A percentile compares a stretch with the other conserved stretches of the same genome.
Evolutionary conservation across 2,329 filamentous ascomycete species (phyloP).

Genomic region (Calonectria montana): DNA sequence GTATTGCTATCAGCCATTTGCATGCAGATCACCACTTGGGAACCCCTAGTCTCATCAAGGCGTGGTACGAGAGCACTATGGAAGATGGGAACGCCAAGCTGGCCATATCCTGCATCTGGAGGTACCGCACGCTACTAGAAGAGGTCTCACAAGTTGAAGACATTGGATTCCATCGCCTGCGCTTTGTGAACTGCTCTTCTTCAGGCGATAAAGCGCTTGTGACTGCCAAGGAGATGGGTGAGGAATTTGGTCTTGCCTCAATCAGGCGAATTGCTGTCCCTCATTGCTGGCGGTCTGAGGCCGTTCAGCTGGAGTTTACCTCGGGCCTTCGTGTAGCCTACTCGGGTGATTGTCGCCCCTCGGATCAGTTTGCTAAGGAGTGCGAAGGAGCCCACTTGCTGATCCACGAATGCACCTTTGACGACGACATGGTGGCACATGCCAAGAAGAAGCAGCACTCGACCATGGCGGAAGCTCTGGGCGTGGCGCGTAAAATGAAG

Average conservation of each 20-base stretch:
- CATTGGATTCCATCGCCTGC: conserved; percentile 71
- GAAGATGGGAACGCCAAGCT: conserved; percentile 59
- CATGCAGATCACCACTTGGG: conserved; percentile 98
- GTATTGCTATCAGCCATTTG: conserved; percentile 93
- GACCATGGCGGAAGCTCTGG: conserved; percentile 87
- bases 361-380: conserved; percentile 73
- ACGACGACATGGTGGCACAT: conserved; percentile 83
- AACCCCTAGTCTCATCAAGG: conserved; percentile 81
- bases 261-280: conserved; percentile 76
- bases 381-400: conserved; percentile 83
- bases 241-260: conserved; percentile 70
- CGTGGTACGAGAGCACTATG: conserved; percentile 74
- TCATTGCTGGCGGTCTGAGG: conserved; percentile 85
- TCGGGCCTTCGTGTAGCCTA: conserved; percentile 89
- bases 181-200: conserved; percentile 47
- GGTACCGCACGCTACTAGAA: conserved; percentile 80
- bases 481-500: conserved; percentile 80
- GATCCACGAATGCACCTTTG: conserved; percentile 96
- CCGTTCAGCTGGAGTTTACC: conserved; percentile 80
- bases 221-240: conserved; percentile 51
- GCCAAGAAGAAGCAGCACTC: conserved; percentile 90
- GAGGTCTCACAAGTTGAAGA: conserved; percentile 86
- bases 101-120: conserved; percentile 74
- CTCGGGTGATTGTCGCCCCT: conserved; percentile 93
- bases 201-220: conserved; percentile 38